Evolutionary conservation across 208 protist genomes (phyloP).

Genomic region (Leishmania turanica): DNA sequence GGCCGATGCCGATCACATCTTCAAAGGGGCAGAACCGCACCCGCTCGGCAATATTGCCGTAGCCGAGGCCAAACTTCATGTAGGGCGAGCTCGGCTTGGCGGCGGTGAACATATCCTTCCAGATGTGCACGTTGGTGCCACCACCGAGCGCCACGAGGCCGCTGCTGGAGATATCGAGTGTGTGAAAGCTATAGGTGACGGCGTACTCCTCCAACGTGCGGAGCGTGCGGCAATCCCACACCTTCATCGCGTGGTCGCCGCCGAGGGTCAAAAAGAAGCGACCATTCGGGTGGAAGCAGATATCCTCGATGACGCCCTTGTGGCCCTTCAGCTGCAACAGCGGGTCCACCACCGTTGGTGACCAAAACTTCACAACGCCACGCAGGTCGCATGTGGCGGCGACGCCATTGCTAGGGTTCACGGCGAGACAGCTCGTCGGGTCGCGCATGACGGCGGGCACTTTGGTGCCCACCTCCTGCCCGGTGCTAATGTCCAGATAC

Average conservation of each 20-base stretch:
- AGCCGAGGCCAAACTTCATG: constrained; percentile 89
- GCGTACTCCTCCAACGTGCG: constrained; percentile 89
- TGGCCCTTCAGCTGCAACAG: constrained; percentile 97
- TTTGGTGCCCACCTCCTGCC: constrained; percentile 86
- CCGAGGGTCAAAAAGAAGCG: constrained; percentile 96
- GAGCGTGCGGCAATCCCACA: constrained; percentile 98
- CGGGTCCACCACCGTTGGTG: constrained; percentile 94
- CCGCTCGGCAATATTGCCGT: constrained; percentile 80
- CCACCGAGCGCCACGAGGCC: constrained; percentile 89
- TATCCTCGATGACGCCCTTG: constrained; percentile 82
- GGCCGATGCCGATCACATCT: constrained; percentile 90
- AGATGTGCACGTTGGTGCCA: constrained; percentile 86
- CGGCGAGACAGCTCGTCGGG: constrained; percentile 81
- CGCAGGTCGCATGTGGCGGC: constrained; percentile 91
- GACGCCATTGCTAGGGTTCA: constrained; percentile 96
- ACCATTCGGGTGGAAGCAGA: constrained; percentile 87
- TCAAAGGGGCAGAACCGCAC: constrained; percentile 92
- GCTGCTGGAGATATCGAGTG: constrained; percentile 81
- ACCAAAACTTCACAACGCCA: constrained; percentile 97
- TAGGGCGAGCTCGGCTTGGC: constrained; percentile 79
- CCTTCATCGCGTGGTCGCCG: constrained; percentile 96
- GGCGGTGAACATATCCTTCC: constrained; percentile 82
- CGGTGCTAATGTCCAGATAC: constrained; percentile 96
- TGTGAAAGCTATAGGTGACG: constrained; percentile 80
- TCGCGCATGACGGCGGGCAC: constrained; percentile 76